Evolutionary conservation across 306 rosid genomes (phyloP), one percentile per base, ranked within the genome.

Genomic region (Mimosa bimucronata): DNA sequence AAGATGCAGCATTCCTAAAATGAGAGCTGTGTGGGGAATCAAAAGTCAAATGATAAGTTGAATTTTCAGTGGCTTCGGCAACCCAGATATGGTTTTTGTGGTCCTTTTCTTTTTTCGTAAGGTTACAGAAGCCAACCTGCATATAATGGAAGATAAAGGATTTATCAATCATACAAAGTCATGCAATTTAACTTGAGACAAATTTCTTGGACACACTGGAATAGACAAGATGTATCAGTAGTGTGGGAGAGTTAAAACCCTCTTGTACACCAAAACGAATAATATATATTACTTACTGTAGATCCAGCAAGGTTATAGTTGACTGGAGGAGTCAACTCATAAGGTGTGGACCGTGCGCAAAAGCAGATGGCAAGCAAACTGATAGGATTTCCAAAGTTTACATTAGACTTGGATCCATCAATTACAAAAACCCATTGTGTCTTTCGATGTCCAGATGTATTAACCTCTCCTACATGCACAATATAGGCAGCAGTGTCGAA

Each of bases 351-450:
- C 1, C 88, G 89, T 42, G 95, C 84, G 84, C 87, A 87, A 88
- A 92, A 94, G 86, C 90, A 86, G 77, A 94, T 91, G 84, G 97
- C 98, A 74, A 94, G 97, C 85, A 92, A 76, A 81, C 83, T 78
- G 25, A 73, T 74, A 61, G 80, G 57, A 60, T 87, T 81, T 68
- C 86, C 89, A 3, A 89, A 76, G 44, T 71, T 80, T 80, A 81
- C 81, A 74, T 83, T 91, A 64, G 78, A 68, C 77, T 64, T 78
- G 79, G 97, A 91, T 85, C 91, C 91, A 87, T 91, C 97, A 72
- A 95, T 85, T 81, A 91, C 97, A 76, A 91, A 94, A 81, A 90
- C 83, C 98, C 97, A 92, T 79, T 94, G 98, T 84, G 86, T 92
- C 86, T 79, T 90, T 75, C 88, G 94, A 60, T 87, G 89, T 71